Evolutionary conservation across 768 basidiomycete genomes (phyloP), one percentile per base, ranked within the genome.

Genomic region (Lentinus brumalis): DNA sequence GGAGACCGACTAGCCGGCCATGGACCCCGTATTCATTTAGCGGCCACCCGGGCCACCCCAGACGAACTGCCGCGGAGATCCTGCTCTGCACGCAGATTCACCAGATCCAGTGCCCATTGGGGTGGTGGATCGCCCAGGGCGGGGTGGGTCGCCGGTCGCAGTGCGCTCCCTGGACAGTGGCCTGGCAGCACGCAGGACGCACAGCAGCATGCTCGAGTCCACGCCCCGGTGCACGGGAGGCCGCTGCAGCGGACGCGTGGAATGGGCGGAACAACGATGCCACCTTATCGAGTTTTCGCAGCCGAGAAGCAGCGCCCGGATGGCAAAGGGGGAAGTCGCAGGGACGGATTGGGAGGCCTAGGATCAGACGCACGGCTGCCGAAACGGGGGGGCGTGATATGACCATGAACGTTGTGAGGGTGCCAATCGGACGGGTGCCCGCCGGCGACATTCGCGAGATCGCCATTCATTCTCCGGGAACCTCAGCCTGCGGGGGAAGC

Each of bases 361-460:
- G 21, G 12, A 12, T 14, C 52, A 53, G 39, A 21, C 10, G 52
- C 26, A 21, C 39, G 12, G 10, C 52, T 53, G 16, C 52, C 52
- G 6, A 2, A 53, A 21, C n/a, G 8, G 35, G 32, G 39, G 16
- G 14, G 5, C 18, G 52, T 53, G 52, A 53, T 53, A 53, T 53
- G 52, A 40, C 50, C 50, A 51, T 51, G 31, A 29, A 21, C 18
- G 52, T 41, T 18, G 35, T 41, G 35, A 53, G 39, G 52, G 52
- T 35, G n/a, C 52, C 52, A 53, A 53, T 53, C 52, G 52, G 18
- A 32, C 21, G 52, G 52, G 6, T 49, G 21, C 26, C 29, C 46
- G 21, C 21, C 46, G 1, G 12, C 21, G 15, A 9, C 16, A 21
- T 9, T n/a, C 29, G 46, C 46, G 26, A 49, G 46, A 49, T 49